Evolutionary conservation across 495 filamentous ascomycete species (phyloP), one percentile per base, ranked within the genome.

Genomic region (Margaritispora aquatica): DNA sequence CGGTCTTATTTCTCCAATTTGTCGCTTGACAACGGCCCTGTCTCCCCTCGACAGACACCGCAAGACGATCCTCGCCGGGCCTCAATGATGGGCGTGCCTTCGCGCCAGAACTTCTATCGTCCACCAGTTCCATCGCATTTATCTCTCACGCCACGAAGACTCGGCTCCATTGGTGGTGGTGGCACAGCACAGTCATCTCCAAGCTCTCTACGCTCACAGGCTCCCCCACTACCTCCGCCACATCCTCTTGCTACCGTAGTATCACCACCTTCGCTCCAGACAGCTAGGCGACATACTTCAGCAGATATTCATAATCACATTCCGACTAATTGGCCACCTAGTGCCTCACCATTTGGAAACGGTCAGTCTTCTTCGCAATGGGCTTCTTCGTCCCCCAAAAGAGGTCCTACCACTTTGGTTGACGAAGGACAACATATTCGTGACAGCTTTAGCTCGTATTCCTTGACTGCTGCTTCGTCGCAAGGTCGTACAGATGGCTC

Each of bases 11-110:
- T 93, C 68, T 82, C 83, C 49, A 87, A 84, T 63, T 74, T 91
- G 59, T 73, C 84, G 31, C 70, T 83, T 23, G 89, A 92, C 53
- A 86, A 87, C 46, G 85, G 88, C 4, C 91, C 94, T 31, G 75
- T 96, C 17, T 97, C 94, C n/a, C 94, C 94, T 26, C 89, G 91
- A 34, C 94, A 97, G 74, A 71, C 91, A 46, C 85, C 92, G 23
- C 85, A 91, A 69, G 90, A 97, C 57, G 92, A 96, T 65, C 79
- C 83, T 51, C 88, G 90, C 41, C 84, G 94, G 48, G 63, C 61
- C 62, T 49, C 59, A 65, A 50, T 59, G 62, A 54, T 75, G 60
- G 69, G 69, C 64, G 57, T 56, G 50, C 66, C 73, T 63, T 72
- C 77, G 38, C 79, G 79, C 64, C 79, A 76, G 27, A 79, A 75